Evolutionary conservation across 164 flowering plant species (phyloP).

Genomic region (Vitis labrusca): DNA sequence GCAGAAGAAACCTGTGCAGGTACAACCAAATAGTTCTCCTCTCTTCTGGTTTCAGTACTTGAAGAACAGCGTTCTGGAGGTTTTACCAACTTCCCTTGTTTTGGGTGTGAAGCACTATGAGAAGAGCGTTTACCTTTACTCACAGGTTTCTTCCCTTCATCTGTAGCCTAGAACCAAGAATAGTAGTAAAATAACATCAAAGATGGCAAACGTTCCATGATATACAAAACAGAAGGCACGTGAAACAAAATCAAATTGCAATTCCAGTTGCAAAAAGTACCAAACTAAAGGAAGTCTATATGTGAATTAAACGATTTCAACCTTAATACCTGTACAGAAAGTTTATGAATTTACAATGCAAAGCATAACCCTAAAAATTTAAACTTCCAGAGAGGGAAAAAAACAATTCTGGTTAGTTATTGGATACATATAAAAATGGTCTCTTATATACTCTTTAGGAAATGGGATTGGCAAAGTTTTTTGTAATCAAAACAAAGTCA

Average conservation of each 20-base stretch:
- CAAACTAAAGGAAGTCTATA: too few relatives aligned
- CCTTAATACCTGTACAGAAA: too few relatives aligned
- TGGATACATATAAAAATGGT: too few relatives aligned
- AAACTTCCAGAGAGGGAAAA: too few relatives aligned
- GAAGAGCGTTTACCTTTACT: conserved; percentile 41
- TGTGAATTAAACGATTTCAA: too few relatives aligned
- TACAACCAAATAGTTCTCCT: conserved; percentile 32
- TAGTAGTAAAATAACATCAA: not conserved
- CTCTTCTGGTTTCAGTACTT: conserved; percentile 38
- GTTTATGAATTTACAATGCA: too few relatives aligned
- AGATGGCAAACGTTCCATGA: not conserved
- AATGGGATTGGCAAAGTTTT: too few relatives aligned
- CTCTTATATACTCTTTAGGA: too few relatives aligned
- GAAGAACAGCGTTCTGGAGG: conserved; percentile 40
- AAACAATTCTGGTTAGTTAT: too few relatives aligned
- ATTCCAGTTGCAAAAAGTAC: too few relatives aligned
- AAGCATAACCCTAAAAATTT: too few relatives aligned
- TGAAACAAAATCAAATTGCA: not conserved
- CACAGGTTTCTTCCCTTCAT: conserved; percentile 34
- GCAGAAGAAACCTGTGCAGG: conserved; percentile 26
- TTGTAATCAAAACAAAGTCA: too few relatives aligned
- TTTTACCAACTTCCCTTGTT: conserved; percentile 40
- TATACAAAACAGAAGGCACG: not conserved
- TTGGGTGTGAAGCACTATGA: conserved; percentile 35
- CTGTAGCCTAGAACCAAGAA: conserved; percentile 20